Evolutionary conservation across 2,329 filamentous ascomycete species (phyloP), one percentile per base, ranked within the genome.

Genomic region (Plectosphaerella cucumerina): DNA sequence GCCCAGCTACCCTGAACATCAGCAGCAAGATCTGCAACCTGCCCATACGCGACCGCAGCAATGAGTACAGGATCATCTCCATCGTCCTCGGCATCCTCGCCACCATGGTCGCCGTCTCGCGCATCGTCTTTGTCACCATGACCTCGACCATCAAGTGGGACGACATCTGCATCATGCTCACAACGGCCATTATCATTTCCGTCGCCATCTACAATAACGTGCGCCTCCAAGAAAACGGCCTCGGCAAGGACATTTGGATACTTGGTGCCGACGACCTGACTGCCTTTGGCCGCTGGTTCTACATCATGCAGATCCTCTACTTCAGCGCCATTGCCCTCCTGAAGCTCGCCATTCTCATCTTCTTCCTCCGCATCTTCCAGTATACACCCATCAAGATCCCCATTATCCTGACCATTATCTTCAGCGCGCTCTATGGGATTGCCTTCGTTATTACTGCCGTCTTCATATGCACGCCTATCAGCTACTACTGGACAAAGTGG

Each of bases 301-400:
- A 61, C 54, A 22, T 67, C 8, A 56, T 68, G 4, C 65, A 70
- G 41, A 59, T 70, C 0, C 59, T 73, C 18, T 75, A 74, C 56
- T 67, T 74, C 55, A 31, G 63, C 1, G 61, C 67, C 23, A 62
- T 70, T 47, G 63, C 65, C 12, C 55, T 72, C 6, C 62, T 70
- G 42, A 74, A 74, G 56, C 57, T 72, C 18, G 70, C 71, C 2
- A 56, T 76, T 11, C 55, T 74, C 5, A 63, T 68, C 50, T 72
- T 76, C 52, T 75, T 73, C 50, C 60, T 72, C n/a, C 62, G 67
- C 18, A 69, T 75, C 44, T 75, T 75, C 37, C 68, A 70, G 0
- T 59, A 60, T 0, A 54, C 47, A 6, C 62, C 5, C 56, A 59
- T 10, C 9, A 67, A 69, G 15, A 64, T 62, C 5, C 20, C 68